Percentiles rank a stretch among this genome's conserved stretches.
Conservation (phyloP, 73 alveolate species). For the Blepharisma japonicum region DNA sequence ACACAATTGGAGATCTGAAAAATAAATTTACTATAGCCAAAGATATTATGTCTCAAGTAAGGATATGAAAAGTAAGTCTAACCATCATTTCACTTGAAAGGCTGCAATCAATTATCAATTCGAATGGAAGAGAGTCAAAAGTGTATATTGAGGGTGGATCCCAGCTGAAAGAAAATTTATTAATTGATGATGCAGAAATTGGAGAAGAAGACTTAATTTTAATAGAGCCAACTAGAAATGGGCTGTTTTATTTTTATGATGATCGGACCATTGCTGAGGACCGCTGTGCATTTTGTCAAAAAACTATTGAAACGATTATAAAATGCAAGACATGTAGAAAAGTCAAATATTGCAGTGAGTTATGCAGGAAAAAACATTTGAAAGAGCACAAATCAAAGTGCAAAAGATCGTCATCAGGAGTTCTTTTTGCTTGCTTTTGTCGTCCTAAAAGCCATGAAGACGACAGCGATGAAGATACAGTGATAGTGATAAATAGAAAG, state of each 20-base stretch:
- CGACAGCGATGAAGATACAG: too few relatives aligned
- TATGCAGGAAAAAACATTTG: background rate
- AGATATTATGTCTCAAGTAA: background rate
- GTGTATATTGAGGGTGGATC: constrained; percentile 2
- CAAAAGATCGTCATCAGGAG: background rate
- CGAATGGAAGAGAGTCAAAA: background rate
- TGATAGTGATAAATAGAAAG: too few relatives aligned
- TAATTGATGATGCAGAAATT: constrained; percentile 22
- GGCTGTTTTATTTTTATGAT: background rate
- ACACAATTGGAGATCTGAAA: background rate
- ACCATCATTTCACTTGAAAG: background rate
- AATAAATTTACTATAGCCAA: background rate
- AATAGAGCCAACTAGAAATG: background rate
- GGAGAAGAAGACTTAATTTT: constrained; percentile 10
- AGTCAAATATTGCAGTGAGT: constrained; percentile 36
- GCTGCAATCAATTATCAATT: background rate
- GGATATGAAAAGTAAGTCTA: background rate
- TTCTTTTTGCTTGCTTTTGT: constrained; percentile 1
- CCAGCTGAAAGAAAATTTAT: background rate
- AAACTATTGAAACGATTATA: background rate
- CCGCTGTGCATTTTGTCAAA: constrained; percentile 25
- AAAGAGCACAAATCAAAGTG: background rate
- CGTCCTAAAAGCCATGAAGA: too few relatives aligned
- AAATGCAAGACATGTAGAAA: constrained; percentile 40
- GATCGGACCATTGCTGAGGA: background rate